Base-by-base conservation (phyloP, 2,329 filamentous ascomycete genomes). In the Pseudogymnoascus sp. region DNA sequence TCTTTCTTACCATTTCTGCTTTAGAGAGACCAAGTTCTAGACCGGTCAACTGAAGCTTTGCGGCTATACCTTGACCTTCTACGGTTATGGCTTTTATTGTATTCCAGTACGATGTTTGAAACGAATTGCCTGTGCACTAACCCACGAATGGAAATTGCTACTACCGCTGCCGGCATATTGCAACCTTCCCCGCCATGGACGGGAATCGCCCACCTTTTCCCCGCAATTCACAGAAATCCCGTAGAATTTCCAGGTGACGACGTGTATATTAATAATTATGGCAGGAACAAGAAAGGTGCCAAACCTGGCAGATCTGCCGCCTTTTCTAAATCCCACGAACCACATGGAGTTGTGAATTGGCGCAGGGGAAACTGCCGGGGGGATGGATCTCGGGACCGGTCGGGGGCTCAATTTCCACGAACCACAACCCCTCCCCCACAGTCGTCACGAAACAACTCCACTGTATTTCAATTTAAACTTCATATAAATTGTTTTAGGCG, bases 401-500 rank as follows among this genome's bases (percentile, higher is more conserved):
- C 24, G 46, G 46, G 31, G 46, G 14, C 26, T 53, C 46, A 53
- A 53, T 53, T 53, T 53, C 46, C 46, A 53, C 46, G 46, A 53
- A 53, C 46, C 46, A 53, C 4, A 53, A 53, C 46, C 46, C 24
- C 26, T 53, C 16, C 31, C 56, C 56, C 22, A 22, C 24, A 35
- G 10, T 60, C 6, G 56, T 38, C 56, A 40, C 56, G 31, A 40
- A 40, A 35, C 56, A 12, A 22, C 37, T 33, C 37, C 33, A 37
- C 37, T 38, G n/a, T 12, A 35, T 40, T 60, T 40, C 33, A 60
- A 60, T 60, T 28, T 40, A 40, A 60, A 40, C 33, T 60, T 35
- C 56, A 37, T 60, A 14, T 60, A 40, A 24, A 37, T 38, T 60
- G 31, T 60, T 40, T 60, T 40, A 60, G 37, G 16, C 56, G 56